Evolutionary conservation across 2,329 filamentous ascomycete species (phyloP), one percentile per base, ranked within the genome.

Genomic region (Endothia cerciana): DNA sequence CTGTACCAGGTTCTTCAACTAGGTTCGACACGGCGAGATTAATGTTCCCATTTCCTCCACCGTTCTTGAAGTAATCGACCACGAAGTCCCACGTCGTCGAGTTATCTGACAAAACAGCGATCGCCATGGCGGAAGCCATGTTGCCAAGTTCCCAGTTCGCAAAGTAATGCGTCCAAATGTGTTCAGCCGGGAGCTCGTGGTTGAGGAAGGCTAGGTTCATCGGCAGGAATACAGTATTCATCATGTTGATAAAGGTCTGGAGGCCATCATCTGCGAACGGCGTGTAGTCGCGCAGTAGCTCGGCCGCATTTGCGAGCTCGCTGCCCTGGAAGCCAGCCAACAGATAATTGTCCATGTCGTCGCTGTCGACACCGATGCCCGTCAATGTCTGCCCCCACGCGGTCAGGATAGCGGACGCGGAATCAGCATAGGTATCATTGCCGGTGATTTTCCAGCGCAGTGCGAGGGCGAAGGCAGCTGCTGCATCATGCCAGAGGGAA

Each of bases 71-170:
- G 63, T 81, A 82, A 22, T 74, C 63, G 7, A 81, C 67, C 0
- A 74, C 80, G 41, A 78, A 71, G 19, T 80, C 65, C 58, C 73
- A 78, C 67, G 78, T 78, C 1, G 79, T 80, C 33, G 67, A 43
- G 60, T 83, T 81, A 45, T 82, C 80, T 1, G 74, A 73, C 6
- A 80, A 73, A 1, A 83, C 74, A 0, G 79, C 80, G 64, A 81
- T 80, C 0, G 80, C 75, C 25, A 79, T 71, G 0, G 55, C 47
- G 10, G 76, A 74, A 3, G 77, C 77, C 33, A 82, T 73, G 43
- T 82, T 82, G 69, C 76, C 78, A 6, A 81, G 70, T 62, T 82
- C 81, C 80, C 81, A 83, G 64, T 81, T 81, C 1, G 79, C 77
- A 68, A 72, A 78, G 69, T 78, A 81, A 59, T 79, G 76, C 53